Evolutionary conservation across 768 basidiomycete genomes (phyloP).

Genomic region (Russula lepida): DNA sequence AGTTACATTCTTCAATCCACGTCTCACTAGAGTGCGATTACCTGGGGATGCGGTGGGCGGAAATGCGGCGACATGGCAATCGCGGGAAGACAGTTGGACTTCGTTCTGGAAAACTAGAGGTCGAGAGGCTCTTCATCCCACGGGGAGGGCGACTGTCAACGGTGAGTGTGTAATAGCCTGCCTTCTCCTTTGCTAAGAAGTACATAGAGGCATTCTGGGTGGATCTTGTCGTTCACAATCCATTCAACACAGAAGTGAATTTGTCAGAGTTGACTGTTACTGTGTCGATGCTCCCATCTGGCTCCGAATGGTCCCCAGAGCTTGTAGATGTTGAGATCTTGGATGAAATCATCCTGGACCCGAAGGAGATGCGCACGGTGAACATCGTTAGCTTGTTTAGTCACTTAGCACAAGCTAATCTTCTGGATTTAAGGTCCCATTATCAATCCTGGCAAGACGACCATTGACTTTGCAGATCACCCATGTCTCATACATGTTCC

Average conservation of each 20-base stretch:
- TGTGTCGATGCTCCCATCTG: constrained; percentile 36
- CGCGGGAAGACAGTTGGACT: constrained; percentile 57
- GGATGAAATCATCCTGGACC: constrained; percentile 49
- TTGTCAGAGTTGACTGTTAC: constrained; percentile 52
- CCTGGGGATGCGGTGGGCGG: constrained; percentile 40
- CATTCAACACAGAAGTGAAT: constrained; percentile 65
- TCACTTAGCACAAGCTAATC: not conserved
- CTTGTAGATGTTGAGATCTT: constrained; percentile 52
- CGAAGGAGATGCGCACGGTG: constrained; percentile 61
- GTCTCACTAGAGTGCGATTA: constrained; percentile 50
- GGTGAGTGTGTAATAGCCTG: constrained; percentile 35
- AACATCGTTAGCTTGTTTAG: constrained; percentile 22
- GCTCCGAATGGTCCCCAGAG: constrained; percentile 29
- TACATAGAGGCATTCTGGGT: constrained; percentile 66
- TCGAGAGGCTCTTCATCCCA: constrained; percentile 44
- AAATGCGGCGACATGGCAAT: constrained; percentile 47
- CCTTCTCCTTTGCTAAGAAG: constrained; percentile 8
- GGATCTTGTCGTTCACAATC: constrained; percentile 62
- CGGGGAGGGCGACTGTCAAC: constrained; percentile 52
- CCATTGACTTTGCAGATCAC: constrained; percentile 49
- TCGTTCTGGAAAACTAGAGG: constrained; percentile 49
- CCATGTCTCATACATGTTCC: constrained; percentile 57
- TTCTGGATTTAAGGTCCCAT: constrained; percentile 41
- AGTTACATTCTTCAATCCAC: constrained; percentile 52
- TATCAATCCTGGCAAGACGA: constrained; percentile 47